Evolutionary conservation across 257 asterid species (phyloP).

Genomic region (Scutellaria galericulata): DNA sequence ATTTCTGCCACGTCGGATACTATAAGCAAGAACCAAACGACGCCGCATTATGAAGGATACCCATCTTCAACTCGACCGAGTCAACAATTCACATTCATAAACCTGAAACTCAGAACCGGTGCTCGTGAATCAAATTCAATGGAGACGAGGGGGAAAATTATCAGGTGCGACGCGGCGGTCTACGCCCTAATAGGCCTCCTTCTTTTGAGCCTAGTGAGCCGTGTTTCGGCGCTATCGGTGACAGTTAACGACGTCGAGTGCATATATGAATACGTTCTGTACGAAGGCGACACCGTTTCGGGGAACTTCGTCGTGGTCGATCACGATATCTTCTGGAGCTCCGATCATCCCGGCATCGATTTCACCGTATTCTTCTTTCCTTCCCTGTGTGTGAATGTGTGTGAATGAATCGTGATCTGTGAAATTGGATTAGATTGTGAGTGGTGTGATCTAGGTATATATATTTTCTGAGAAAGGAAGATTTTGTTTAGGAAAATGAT

Average conservation of each 20-base stretch:
- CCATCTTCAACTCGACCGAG: conserved; percentile 8
- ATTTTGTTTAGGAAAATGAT: background rate
- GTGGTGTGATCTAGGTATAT: conserved; percentile 24
- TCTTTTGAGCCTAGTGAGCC: conserved; percentile 49
- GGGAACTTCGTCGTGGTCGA: conserved; percentile 95
- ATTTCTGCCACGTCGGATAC: conserved; percentile 30
- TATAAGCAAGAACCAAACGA: conserved; percentile 7
- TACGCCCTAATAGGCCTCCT: conserved; percentile 47
- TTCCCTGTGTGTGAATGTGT: background rate
- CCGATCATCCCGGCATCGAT: conserved; percentile 95
- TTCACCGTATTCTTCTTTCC: conserved; percentile 53
- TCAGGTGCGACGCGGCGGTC: conserved; percentile 39
- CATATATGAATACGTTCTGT: conserved; percentile 83
- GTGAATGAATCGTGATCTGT: conserved; percentile 32
- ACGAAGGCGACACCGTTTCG: conserved; percentile 88
- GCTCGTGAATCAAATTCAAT: conserved; percentile 38
- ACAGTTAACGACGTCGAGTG: conserved; percentile 89
- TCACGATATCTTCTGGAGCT: conserved; percentile 93
- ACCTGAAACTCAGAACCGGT: conserved; percentile 31
- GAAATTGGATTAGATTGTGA: conserved; percentile 37
- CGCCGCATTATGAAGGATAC: conserved; percentile 16
- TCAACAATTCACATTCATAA: conserved; percentile 14
- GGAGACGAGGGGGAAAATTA: conserved; percentile 45
- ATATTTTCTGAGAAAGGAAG: background rate
- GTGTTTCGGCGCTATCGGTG: conserved; percentile 64